These are phyloP conservation scores for Cytospora schulzeri DNA, from an alignment of 2,329 filamentous ascomycete species.

Conservation along the genomic window DNA sequence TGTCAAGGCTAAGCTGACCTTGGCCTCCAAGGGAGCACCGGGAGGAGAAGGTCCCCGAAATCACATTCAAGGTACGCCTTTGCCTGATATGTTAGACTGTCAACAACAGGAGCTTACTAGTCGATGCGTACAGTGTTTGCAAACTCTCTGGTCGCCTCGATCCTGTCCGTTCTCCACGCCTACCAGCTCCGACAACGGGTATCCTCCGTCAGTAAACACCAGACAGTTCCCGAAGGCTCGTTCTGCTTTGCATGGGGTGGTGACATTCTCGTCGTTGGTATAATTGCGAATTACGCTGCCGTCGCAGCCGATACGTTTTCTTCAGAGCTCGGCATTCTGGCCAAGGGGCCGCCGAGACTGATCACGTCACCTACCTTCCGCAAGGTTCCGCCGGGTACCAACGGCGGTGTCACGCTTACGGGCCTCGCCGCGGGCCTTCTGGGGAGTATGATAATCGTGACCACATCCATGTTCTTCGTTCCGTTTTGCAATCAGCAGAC, in stretches of 20 bases:
- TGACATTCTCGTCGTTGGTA: constrained; percentile 64
- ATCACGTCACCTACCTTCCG: constrained; percentile 80
- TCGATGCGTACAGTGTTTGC: constrained; percentile 62
- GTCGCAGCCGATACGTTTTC: constrained; percentile 93
- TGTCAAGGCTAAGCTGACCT: constrained; percentile 78
- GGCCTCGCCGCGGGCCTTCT: constrained; percentile 74
- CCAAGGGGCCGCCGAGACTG: constrained; percentile 73
- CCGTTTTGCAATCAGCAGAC: constrained; percentile 64
- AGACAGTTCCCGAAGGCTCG: constrained; percentile 40
- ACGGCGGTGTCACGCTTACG: constrained; percentile 81
- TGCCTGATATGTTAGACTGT: not conserved
- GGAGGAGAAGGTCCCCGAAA: constrained; percentile 83
- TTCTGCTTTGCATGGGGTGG: constrained; percentile 63
- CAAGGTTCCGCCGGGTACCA: constrained; percentile 85
- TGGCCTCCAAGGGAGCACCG: constrained; percentile 70
- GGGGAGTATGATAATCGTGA: constrained; percentile 73
- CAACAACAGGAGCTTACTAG: not conserved
- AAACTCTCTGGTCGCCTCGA: constrained; percentile 78
- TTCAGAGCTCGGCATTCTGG: constrained; percentile 91
- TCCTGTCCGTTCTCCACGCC: constrained; percentile 62
- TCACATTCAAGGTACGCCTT: constrained; percentile 70
- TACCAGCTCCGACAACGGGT: constrained; percentile 58
- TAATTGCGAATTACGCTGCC: constrained; percentile 83
- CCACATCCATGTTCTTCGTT: constrained; percentile 64
- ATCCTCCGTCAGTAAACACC: constrained; percentile 33